phyloP scores from a whole-genome alignment of 768 basidiomycete species.

The Tricholoma flavovirens region DNA sequence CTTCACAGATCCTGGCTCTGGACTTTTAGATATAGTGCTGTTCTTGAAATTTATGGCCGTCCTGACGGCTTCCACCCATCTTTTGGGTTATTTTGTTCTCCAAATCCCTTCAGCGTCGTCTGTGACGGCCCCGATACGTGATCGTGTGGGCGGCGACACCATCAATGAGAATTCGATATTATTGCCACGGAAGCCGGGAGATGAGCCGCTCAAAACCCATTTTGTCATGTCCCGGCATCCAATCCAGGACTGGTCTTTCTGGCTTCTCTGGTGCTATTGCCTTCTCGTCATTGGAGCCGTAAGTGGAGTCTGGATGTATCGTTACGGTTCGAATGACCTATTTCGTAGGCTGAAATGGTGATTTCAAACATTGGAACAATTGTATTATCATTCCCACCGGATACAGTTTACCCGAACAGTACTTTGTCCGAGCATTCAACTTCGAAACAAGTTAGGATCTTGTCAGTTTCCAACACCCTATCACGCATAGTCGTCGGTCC shows the following conservation, averaged over 20 bases:
- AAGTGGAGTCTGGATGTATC: constrained; percentile 24
- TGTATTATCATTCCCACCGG: constrained; percentile 52
- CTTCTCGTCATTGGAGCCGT: constrained; percentile 63
- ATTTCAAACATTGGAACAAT: constrained; percentile 80
- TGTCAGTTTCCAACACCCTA: constrained; percentile 67
- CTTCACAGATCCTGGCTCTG: constrained; percentile 46
- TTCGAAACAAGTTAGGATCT: constrained; percentile 60
- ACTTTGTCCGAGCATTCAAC: constrained; percentile 32
- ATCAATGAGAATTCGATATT: constrained; percentile 30
- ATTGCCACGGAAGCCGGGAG: constrained; percentile 10
- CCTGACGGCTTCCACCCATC: constrained; percentile 46
- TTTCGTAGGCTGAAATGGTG: constrained; percentile 66
- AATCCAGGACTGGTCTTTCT: constrained; percentile 53
- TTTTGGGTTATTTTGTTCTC: constrained; percentile 46
- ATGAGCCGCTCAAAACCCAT: neutral
- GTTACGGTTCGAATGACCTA: neutral
- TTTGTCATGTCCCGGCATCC: constrained; percentile 30
- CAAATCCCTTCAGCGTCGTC: constrained; percentile 7
- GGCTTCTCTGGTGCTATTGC: constrained; percentile 51
- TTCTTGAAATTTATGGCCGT: constrained; percentile 57
- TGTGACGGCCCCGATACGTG: neutral
- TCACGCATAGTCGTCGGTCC: constrained; percentile 65
- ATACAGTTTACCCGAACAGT: constrained; percentile 10
- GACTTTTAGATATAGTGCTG: constrained; percentile 35
- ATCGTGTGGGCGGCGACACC: neutral